These are phyloP conservation scores for Fulvia fulva DNA, from an alignment of 2,329 filamentous ascomycete species.

Conservation along the genomic window DNA sequence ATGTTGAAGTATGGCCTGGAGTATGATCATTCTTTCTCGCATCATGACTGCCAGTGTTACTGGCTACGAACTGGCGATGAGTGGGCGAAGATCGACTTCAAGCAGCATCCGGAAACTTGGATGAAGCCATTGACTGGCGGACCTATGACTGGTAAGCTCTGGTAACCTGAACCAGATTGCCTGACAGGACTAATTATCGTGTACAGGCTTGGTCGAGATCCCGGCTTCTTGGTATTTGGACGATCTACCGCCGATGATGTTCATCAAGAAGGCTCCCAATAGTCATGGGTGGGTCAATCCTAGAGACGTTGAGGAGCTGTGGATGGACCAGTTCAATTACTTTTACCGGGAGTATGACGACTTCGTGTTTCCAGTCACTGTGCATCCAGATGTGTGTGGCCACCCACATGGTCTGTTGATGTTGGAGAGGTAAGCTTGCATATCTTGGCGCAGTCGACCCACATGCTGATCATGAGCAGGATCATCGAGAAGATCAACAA, in stretches of 20 bases:
- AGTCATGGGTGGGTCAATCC: constrained; percentile 58
- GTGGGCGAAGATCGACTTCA: constrained; percentile 67
- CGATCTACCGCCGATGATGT: constrained; percentile 63
- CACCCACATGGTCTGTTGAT: constrained; percentile 68
- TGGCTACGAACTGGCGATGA: constrained; percentile 60
- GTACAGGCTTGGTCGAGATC: constrained; percentile 56
- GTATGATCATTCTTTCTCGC: constrained; percentile 65
- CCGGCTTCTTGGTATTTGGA: constrained; percentile 61
- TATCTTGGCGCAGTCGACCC: not conserved
- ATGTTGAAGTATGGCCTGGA: constrained; percentile 64
- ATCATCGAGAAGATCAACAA: constrained; percentile 67
- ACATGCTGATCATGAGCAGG: constrained; percentile 2
- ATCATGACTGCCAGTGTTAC: constrained; percentile 63
- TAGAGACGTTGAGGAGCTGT: constrained; percentile 61
- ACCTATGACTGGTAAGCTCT: constrained; percentile 56
- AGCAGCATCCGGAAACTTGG: constrained; percentile 55
- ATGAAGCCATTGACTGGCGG: constrained; percentile 63
- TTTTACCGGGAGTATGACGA: constrained; percentile 74
- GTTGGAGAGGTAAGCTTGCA: constrained; percentile 58
- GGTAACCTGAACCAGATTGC: not conserved
- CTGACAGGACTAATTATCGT: not conserved
- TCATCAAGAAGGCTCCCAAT: constrained; percentile 63
- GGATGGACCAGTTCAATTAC: constrained; percentile 66
- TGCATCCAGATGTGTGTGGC: constrained; percentile 70
- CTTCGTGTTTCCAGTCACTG: constrained; percentile 73